Evolutionary conservation across 495 filamentous ascomycete genomes (phyloP).

Genomic region (Hyaloscypha finlandica): DNA sequence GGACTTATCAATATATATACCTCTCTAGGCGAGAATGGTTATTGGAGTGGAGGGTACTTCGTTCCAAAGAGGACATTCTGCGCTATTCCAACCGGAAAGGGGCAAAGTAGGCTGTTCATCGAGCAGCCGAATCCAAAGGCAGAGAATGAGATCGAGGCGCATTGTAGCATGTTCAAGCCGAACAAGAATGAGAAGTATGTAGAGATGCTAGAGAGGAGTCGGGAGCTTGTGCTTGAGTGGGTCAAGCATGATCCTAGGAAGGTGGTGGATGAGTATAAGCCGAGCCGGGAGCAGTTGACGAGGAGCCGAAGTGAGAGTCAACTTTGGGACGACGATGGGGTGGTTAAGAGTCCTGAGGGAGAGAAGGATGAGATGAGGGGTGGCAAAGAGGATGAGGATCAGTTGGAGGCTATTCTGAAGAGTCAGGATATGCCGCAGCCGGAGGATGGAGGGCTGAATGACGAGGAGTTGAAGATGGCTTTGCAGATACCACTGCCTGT

Average conservation of each 20-base stretch:
- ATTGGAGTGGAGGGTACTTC: slow-evolving; percentile 56
- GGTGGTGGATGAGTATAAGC: slow-evolving; percentile 23
- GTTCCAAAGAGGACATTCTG: slow-evolving; percentile 55
- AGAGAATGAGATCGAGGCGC: slow-evolving; percentile 73
- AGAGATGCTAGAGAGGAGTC: slow-evolving; percentile 63
- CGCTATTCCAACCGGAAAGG: slow-evolving; percentile 39
- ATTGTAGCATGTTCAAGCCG: slow-evolving; percentile 80
- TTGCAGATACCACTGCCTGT: slow-evolving; percentile 18
- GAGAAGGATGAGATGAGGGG: neutral
- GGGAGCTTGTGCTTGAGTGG: slow-evolving; percentile 59
- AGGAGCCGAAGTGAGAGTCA: slow-evolving; percentile 18
- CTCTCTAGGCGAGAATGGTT: slow-evolving; percentile 50
- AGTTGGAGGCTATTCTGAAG: slow-evolving; percentile 25
- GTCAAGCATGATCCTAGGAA: slow-evolving; percentile 34
- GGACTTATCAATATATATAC: slow-evolving; percentile 40
- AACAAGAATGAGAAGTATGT: slow-evolving; percentile 79
- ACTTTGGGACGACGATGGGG: slow-evolving; percentile 29
- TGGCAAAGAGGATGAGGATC: slow-evolving; percentile 18
- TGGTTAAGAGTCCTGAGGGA: neutral
- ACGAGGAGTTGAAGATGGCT: slow-evolving; percentile 22
- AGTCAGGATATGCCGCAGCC: slow-evolving; percentile 22
- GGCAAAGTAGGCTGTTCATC: slow-evolving; percentile 27
- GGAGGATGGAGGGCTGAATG: slow-evolving; percentile 24
- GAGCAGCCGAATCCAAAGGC: slow-evolving; percentile 38
- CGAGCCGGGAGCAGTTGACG: slow-evolving; percentile 9